Percentiles rank a stretch among this genome's conserved stretches.
phyloP scores from a whole-genome alignment of 495 filamentous ascomycete genomes.

The Trichoderma gamsii region DNA sequence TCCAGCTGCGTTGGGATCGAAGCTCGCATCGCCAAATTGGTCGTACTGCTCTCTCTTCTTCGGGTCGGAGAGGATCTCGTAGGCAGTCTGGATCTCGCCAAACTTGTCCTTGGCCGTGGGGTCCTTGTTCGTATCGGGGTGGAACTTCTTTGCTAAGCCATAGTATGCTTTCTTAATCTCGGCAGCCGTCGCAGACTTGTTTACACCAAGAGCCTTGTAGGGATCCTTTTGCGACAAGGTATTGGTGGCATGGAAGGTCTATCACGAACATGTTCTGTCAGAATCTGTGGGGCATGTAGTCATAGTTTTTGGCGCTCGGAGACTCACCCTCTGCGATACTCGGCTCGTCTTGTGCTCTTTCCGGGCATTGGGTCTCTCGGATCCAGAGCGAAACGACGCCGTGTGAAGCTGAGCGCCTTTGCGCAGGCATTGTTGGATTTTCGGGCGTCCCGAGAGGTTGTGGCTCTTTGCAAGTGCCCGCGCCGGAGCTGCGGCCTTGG shows the following conservation, averaged over 20 bases:
- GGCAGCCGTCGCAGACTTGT: constrained; percentile 65
- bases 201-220: constrained; percentile 79
- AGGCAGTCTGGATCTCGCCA: constrained; percentile 81
- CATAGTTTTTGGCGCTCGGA: background rate
- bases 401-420: constrained; percentile 26
- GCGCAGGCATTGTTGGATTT: constrained; percentile 28
- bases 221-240: constrained; percentile 67
- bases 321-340: constrained; percentile 20
- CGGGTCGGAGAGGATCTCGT: constrained; percentile 85
- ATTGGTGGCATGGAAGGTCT: constrained; percentile 75
- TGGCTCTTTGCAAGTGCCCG: constrained; percentile 34
- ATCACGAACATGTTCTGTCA: background rate
- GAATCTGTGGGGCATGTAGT: background rate
- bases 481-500: constrained; percentile 39
- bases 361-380: constrained; percentile 16
- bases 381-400: constrained; percentile 17
- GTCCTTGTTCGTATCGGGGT: constrained; percentile 97
- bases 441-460: constrained; percentile 33
- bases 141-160: constrained; percentile 93
- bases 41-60: constrained; percentile 90
- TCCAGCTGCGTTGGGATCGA: constrained; percentile 68
- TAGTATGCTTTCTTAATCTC: constrained; percentile 99
- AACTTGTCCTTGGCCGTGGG: constrained; percentile 87
- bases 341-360: background rate
- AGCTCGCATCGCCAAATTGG: constrained; percentile 79